Evolutionary conservation across 1,284 basidiomycete genomes (phyloP), one percentile per base, ranked within the genome.

Genomic region (Mycosarcoma mackinlayi): DNA sequence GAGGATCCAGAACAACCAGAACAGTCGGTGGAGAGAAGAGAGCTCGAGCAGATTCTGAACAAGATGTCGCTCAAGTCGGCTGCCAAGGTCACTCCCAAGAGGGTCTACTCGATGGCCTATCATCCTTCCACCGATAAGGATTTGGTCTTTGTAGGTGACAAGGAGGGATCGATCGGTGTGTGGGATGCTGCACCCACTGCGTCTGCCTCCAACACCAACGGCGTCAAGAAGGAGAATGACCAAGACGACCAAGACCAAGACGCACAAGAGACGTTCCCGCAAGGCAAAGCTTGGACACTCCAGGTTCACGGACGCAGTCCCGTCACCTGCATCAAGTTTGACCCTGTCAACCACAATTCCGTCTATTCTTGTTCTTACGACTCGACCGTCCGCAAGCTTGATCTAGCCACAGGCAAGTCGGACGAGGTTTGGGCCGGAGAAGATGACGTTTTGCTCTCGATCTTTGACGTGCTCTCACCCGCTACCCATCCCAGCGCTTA

Each of bases 91-190:
- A 67, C 71, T 6, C 65, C 60, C 10, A 77, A 72, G 28, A 60
- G 80, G 0, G 61, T 82, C 10, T 81, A 81, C 41, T 59, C 59
- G 16, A 78, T 81, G 65, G 69, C 72, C 0, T 76, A 73, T 42
- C 80, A 82, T 39, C 79, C 80, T 0, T 46, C 69, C 2, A 52
- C 33, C 10, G 76, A 80, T 9, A 76, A 79, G 39, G 74, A 81
- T 50, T 59, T 82, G 5, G 40, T 82, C 14, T 81, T 82, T 44
- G 68, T 75, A 6, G 80, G 79, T 11, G 80, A 82, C 54, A 79
- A 80, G 45, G 77, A 77, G 34, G 80, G 80, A 3, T 49, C 51
- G 4, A 69, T 82, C 25, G 78, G 79, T 8, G 66, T 81, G 0
- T 82, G 80, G 80, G 76, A 81, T 38, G 75, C 79, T 11, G 40